A percentile compares a stretch with the other conserved stretches of the same genome.
Evolutionary conservation across 108 stramenopile genomes (phyloP).

Genomic region (Cylindrotheca closterium): DNA sequence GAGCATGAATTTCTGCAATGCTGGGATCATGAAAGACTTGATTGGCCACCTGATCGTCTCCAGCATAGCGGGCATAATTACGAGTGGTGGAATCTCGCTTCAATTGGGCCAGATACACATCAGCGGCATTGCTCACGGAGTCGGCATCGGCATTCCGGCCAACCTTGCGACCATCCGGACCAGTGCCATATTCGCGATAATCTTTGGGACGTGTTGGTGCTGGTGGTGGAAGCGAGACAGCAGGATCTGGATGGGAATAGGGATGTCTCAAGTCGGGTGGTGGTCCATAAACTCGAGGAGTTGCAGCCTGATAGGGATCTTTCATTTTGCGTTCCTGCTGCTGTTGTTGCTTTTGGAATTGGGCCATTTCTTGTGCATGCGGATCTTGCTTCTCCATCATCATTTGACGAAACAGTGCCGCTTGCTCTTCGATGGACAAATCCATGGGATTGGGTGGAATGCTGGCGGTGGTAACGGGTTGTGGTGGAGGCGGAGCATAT

Average conservation of each 20-base stretch:
- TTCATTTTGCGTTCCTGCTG: neutral
- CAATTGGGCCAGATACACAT: conserved; percentile 79
- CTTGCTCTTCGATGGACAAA: conserved; percentile 42
- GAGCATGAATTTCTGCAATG: conserved; percentile 39
- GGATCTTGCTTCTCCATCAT: conserved; percentile 29
- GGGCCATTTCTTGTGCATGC: neutral
- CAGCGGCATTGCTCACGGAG: conserved; percentile 67
- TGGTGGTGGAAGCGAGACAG: conserved; percentile 17
- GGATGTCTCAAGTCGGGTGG: neutral
- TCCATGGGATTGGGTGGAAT: conserved; percentile 17
- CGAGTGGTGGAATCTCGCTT: conserved; percentile 77
- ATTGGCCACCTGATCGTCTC: conserved; percentile 64
- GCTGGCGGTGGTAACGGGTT: conserved; percentile 9
- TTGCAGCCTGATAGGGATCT: neutral
- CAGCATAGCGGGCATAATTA: conserved; percentile 57
- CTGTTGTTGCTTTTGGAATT: neutral
- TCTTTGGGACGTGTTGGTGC: neutral
- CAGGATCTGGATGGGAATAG: neutral
- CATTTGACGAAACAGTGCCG: conserved; percentile 40
- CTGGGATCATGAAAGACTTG: conserved; percentile 55
- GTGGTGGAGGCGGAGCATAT: conserved; percentile 5
- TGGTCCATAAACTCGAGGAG: neutral
- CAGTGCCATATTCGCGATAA: conserved; percentile 8
- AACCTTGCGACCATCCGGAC: conserved; percentile 32
- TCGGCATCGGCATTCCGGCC: conserved; percentile 66